These are phyloP conservation scores for Phytophthora idaei DNA, from an alignment of 352 stramenopile genomes.

Conservation along the genomic window DNA sequence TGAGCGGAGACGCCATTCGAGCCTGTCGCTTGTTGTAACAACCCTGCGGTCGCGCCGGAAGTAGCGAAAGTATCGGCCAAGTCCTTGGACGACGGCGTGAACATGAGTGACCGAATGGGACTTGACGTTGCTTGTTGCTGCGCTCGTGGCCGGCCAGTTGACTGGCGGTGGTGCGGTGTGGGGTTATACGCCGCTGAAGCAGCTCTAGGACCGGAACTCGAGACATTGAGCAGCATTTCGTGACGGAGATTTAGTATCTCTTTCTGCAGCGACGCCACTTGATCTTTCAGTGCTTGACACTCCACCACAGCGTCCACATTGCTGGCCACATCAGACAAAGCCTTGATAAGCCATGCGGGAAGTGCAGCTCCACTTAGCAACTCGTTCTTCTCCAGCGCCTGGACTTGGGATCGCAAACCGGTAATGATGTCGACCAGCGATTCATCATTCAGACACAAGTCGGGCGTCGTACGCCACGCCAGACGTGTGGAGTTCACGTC, in stretches of 20 bases:
- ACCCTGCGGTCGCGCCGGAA: constrained; percentile 23
- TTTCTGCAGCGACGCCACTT: constrained; percentile 79
- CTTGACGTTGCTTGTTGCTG: constrained; percentile 9
- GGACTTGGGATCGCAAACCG: constrained; percentile 67
- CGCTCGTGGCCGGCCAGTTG: constrained; percentile 39
- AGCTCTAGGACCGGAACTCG: constrained; percentile 20
- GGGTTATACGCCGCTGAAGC: constrained; percentile 40
- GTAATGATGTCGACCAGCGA: constrained; percentile 78
- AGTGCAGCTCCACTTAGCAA: constrained; percentile 72
- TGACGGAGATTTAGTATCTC: constrained; percentile 80
- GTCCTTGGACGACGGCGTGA: constrained; percentile 31
- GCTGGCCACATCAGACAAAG: constrained; percentile 77
- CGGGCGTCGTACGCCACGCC: constrained; percentile 65
- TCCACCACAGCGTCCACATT: constrained; percentile 83
- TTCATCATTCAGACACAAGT: constrained; percentile 83
- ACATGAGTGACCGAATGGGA: constrained; percentile 11
- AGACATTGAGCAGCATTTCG: constrained; percentile 76
- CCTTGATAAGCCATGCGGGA: constrained; percentile 73
- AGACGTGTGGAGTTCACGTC: constrained; percentile 59
- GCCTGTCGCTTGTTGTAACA: constrained; percentile 13
- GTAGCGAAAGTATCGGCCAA: constrained; percentile 33
- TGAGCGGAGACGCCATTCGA: constrained; percentile 18
- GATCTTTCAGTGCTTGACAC: constrained; percentile 75
- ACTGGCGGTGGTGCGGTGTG: constrained; percentile 63
- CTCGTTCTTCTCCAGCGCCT: constrained; percentile 78